Evolutionary conservation across 495 filamentous ascomycete genomes (phyloP).

Genomic region (Penicillium argentinense): DNA sequence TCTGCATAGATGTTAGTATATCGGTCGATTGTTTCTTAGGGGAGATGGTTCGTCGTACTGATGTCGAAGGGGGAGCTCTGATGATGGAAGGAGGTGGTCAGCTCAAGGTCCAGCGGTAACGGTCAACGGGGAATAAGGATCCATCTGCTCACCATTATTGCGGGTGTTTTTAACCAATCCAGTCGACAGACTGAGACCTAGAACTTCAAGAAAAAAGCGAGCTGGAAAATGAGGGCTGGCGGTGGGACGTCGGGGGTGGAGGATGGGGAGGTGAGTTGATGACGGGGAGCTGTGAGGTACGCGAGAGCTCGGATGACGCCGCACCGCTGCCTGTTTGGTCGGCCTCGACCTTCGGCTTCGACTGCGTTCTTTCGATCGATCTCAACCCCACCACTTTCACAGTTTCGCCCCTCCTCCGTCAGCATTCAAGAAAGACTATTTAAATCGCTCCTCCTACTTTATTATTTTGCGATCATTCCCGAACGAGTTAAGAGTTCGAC

Average conservation of each 20-base stretch:
- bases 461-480: background rate
- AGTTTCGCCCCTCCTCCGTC: no score
- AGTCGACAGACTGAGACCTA: conserved; percentile 3
- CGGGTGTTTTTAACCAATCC: conserved; percentile 19
- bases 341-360: conserved; percentile 29
- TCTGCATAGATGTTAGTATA: conserved; percentile 55
- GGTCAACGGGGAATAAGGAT: conserved; percentile 16
- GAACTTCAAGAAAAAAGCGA: conserved; percentile 13
- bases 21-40: conserved; percentile 1
- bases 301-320: conserved; percentile 47
- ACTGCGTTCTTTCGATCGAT: conserved; percentile 25
- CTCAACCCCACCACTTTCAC: conserved; percentile 7
- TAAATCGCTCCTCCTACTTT: background rate
- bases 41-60: conserved; percentile 55
- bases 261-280: conserved; percentile 32
- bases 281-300: conserved; percentile 34
- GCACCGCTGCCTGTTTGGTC: conserved; percentile 43
- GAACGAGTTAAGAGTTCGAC: background rate
- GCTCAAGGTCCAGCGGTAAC: conserved; percentile 22
- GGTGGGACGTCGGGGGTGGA: conserved; percentile 16
- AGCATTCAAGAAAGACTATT: background rate
- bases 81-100: conserved; percentile 33
- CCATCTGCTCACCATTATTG: conserved; percentile 30
- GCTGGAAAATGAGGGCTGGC: conserved; percentile 5
- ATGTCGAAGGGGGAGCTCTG: conserved; percentile 84